Percentiles rank a stretch among this genome's conserved stretches.
These are phyloP conservation scores for Chenopodium formosanum DNA, from an alignment of 148 eudicot species.

Conservation along the genomic window DNA sequence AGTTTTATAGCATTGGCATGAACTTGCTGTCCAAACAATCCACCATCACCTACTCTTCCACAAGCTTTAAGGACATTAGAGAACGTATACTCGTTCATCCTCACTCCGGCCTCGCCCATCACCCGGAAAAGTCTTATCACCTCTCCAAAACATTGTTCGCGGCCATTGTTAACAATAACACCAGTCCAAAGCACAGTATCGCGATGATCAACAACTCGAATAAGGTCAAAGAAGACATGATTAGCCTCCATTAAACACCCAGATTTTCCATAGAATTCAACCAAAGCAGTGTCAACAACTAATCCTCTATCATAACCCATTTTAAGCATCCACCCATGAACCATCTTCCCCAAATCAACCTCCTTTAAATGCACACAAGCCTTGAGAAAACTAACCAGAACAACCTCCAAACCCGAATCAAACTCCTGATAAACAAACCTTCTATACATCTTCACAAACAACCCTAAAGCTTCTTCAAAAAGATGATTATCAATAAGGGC, in stretches of 20 bases:
- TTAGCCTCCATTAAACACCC: slow-evolving; percentile 44
- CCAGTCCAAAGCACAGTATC: slow-evolving; percentile 63
- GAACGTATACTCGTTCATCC: slow-evolving; percentile 49
- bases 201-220: slow-evolving; percentile 17
- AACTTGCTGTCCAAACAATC: slow-evolving; percentile 53
- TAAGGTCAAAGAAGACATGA: slow-evolving; percentile 36
- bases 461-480: slow-evolving; percentile 32
- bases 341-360: slow-evolving; percentile 52
- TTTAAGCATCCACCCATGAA: slow-evolving; percentile 68
- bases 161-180: slow-evolving; percentile 51
- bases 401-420: slow-evolving; percentile 27
- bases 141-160: slow-evolving; percentile 36
- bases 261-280: slow-evolving; percentile 56
- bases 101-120: slow-evolving; percentile 61
- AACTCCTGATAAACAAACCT: slow-evolving; percentile 3
- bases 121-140: slow-evolving; percentile 42
- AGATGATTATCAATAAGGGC: slow-evolving; percentile 25
- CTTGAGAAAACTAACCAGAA: slow-evolving; percentile 58
- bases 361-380: slow-evolving; percentile 47
- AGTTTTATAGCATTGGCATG: slow-evolving; percentile 62
- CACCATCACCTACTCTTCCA: slow-evolving; percentile 45
- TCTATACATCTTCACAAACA: slow-evolving; percentile 44
- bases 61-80: slow-evolving; percentile 73
- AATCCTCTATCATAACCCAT: slow-evolving; percentile 39
- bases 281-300: slow-evolving; percentile 47